phyloP scores from a whole-genome alignment of 345 rosid species.

The Atalantia buxifolia region DNA sequence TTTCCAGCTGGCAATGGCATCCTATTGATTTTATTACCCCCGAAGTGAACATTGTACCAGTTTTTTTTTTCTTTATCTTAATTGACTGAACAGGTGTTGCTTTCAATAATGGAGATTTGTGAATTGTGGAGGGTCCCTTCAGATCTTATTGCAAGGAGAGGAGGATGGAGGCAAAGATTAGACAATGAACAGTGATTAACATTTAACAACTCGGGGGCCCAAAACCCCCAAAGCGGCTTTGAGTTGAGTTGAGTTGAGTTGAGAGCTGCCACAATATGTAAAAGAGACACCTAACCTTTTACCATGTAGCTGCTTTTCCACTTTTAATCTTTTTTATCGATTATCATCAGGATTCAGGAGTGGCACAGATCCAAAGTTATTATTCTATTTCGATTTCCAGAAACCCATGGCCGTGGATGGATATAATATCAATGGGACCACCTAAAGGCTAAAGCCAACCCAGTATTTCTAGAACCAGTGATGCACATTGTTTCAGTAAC shows the following conservation, averaged over 20 bases:
- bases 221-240: slow-evolving; percentile 5
- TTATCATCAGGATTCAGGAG: slow-evolving; percentile 9
- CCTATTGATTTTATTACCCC: neutral
- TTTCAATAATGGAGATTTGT: slow-evolving; percentile 13
- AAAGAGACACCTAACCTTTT: slow-evolving; percentile 18
- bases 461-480: neutral
- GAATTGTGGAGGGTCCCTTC: neutral
- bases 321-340: slow-evolving; percentile 5
- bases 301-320: slow-evolving; percentile 16
- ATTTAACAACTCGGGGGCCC: neutral
- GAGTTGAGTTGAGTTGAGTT: neutral
- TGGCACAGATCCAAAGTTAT: slow-evolving; percentile 10
- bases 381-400: slow-evolving; percentile 2
- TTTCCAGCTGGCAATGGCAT: slow-evolving; percentile 21
- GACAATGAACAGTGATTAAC: slow-evolving; percentile 10
- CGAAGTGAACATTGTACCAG: neutral
- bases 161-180: neutral
- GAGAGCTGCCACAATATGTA: neutral
- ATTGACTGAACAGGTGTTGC: neutral
- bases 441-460: neutral
- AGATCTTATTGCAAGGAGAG: neutral
- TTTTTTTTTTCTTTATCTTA: neutral
- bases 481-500: too few species aligned
- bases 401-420: slow-evolving; percentile 15
- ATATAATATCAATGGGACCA: slow-evolving; percentile 10